phyloP scores from a whole-genome alignment of 2,329 filamentous ascomycete genomes.

The Pseudohalonectria lignicola region DNA sequence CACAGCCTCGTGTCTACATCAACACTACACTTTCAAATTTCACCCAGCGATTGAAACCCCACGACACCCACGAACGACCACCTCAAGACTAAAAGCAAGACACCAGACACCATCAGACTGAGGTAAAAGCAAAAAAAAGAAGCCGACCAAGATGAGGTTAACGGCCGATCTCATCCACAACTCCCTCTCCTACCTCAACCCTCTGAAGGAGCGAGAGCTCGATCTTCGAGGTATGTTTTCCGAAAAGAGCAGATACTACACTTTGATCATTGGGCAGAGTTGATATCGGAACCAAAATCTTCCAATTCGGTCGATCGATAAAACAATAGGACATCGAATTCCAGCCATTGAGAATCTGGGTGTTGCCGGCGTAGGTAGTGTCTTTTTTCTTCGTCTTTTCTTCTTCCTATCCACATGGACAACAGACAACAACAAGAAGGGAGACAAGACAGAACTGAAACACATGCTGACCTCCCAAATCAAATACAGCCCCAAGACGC shows the following conservation, averaged over 20 bases:
- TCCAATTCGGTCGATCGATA: conserved; percentile 18
- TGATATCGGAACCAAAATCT: conserved; percentile 55
- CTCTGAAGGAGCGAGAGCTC: conserved; percentile 96
- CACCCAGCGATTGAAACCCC: too few relatives aligned
- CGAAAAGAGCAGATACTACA: conserved; percentile 98
- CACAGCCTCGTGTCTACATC: too few relatives aligned
- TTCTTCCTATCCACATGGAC: too few relatives aligned
- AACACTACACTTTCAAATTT: too few relatives aligned
- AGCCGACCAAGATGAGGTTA: conserved; percentile 3
- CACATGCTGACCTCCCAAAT: conserved; percentile 4
- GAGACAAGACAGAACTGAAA: too few relatives aligned
- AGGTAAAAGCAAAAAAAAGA: too few relatives aligned
- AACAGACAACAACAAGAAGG: too few relatives aligned
- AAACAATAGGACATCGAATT: conserved; percentile 81
- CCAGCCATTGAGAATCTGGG: conserved; percentile 95
- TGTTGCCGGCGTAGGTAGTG: conserved; percentile 67
- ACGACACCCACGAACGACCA: too few relatives aligned
- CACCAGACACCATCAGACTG: too few relatives aligned
- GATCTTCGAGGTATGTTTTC: conserved; percentile 82
- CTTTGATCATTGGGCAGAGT: conserved; percentile 60
- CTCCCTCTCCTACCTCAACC: conserved; percentile 97
- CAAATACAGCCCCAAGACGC: conserved; percentile 71
- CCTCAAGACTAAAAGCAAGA: too few relatives aligned
- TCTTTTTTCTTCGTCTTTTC: conserved; percentile 5
- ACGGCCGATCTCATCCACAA: conserved; percentile 77